Evolutionary conservation across 108 stramenopile species (phyloP), one percentile per base, ranked within the genome.

Genomic region (Pinguiococcus pyrenoidosus): DNA sequence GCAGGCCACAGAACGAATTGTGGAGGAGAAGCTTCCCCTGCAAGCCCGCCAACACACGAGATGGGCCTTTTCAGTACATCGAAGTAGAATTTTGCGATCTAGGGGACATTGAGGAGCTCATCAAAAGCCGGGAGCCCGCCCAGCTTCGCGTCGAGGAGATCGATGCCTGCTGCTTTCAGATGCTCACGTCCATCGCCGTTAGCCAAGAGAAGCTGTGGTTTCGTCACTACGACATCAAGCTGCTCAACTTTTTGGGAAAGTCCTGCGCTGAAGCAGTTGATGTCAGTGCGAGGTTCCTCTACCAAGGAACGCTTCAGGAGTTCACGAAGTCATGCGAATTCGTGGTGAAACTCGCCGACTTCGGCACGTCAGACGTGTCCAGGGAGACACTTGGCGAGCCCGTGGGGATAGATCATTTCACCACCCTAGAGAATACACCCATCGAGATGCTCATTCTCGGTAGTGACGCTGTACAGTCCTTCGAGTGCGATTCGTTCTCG

Each of bases 171-270:
- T 54, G 94, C 12, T 92, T 94, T 45, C 96, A 99, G 60, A 89
- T 93, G 83, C 73, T 80, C 24, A 89, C 88, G 65, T 68, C 90
- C 5, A 65, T 96, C 9, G 77, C 84, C 39, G 79, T 80, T 7
- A 87, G 84, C 22, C 75, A 76, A n/a, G 73, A 81, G 38, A 51
- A 64, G 16, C 75, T 80, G 40, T 69, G 76, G 17, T 36, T 99
- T 51, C 87, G 95, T 32, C 96, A 99, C 63, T 99, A 92, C 51
- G 96, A 99, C 62, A 66, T 96, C 17, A 99, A 99, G 59, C 71
- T 95, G n/a, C 78, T 99, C 30, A 99, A 99, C 66, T 83, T 90
- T 34, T 82, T 99, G 32, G 57, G 35, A 17, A 46, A 29, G 26
- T 18, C 7, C 21, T 54, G 54, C 49, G 38, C 12, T 26, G 13